Conservation (phyloP, 2,329 filamentous ascomycete genomes). For the Huntiella decipiens region DNA sequence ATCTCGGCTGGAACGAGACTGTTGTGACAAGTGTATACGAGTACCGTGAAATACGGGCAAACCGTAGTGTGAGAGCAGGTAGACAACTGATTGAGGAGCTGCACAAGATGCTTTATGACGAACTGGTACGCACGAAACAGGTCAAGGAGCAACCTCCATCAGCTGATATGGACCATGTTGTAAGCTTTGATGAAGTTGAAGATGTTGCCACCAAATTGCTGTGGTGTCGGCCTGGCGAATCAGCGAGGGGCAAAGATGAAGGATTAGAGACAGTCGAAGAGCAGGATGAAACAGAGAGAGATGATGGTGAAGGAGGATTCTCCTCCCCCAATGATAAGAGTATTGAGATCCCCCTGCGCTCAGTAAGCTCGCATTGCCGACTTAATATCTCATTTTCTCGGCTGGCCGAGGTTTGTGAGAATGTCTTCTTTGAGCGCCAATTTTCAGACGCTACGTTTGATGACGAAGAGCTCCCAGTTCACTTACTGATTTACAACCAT, state of each 20-base stretch:
- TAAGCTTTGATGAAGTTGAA: slow-evolving; percentile 64
- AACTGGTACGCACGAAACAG: slow-evolving; percentile 16
- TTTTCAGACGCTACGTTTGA: slow-evolving; percentile 43
- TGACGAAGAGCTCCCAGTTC: slow-evolving; percentile 69
- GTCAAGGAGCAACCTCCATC: slow-evolving; percentile 14
- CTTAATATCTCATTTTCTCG: slow-evolving; percentile 48
- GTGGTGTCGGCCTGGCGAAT: slow-evolving; percentile 43
- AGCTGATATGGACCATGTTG: slow-evolving; percentile 17
- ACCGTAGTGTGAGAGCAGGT: slow-evolving; percentile 54
- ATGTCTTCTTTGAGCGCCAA: slow-evolving; percentile 47
- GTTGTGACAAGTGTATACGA: slow-evolving; percentile 75
- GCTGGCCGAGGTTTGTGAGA: slow-evolving; percentile 58
- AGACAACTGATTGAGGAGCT: slow-evolving; percentile 52
- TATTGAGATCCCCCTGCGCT: slow-evolving; percentile 26
- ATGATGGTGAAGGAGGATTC: slow-evolving; percentile 11
- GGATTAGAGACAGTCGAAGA: slow-evolving; percentile 35
- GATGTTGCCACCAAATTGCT: slow-evolving; percentile 56
- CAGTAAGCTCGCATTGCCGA: slow-evolving; percentile 30
- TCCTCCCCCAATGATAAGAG: slow-evolving; percentile 8
- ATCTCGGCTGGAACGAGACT: slow-evolving; percentile 87
- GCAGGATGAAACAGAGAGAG: slow-evolving; percentile 32
- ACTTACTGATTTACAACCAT: slow-evolving; percentile 54
- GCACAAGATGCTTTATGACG: slow-evolving; percentile 39
- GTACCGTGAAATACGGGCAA: slow-evolving; percentile 59
- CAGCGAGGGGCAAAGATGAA: slow-evolving; percentile 14